Conservation (phyloP, 768 basidiomycete genomes). For the Tephrocybe sp. region DNA sequence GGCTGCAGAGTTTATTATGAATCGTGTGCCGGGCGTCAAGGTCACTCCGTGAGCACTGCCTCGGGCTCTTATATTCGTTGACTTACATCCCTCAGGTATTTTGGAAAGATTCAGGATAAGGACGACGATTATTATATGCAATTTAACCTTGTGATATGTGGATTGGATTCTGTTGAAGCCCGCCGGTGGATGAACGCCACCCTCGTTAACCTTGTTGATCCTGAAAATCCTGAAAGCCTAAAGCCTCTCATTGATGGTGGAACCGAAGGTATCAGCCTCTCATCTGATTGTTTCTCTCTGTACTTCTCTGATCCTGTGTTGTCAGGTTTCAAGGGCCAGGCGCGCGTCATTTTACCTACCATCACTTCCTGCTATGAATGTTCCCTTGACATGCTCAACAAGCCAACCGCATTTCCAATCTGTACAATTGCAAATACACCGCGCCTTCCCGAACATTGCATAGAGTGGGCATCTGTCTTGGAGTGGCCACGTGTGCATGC, state of each 20-base stretch:
- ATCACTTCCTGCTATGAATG: conserved; percentile 98
- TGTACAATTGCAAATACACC: conserved; percentile 99
- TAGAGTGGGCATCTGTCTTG: conserved; percentile 98
- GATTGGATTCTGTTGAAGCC: conserved; percentile 95
- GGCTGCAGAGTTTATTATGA: conserved; percentile 97
- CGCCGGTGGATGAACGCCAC: conserved; percentile 99
- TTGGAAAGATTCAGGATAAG: conserved; percentile 98
- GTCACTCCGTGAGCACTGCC: conserved; percentile 81
- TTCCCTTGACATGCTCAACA: conserved; percentile 96
- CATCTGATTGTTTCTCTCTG: neutral
- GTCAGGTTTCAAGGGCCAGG: conserved; percentile 96
- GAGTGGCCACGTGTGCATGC: conserved; percentile 96
- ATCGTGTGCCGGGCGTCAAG: conserved; percentile 90
- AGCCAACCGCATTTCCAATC: conserved; percentile 94
- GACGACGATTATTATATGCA: conserved; percentile 92
- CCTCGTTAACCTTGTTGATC: conserved; percentile 90
- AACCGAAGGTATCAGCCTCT: conserved; percentile 73
- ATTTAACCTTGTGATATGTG: conserved; percentile 96
- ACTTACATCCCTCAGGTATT: conserved; percentile 57
- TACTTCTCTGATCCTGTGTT: neutral
- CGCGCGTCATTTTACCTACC: conserved; percentile 93
- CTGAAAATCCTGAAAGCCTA: conserved; percentile 87
- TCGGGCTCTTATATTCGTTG: neutral
- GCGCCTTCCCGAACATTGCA: conserved; percentile 96
- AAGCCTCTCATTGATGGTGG: conserved; percentile 98